A percentile compares a stretch with the other conserved stretches of the same genome.
phyloP scores from a whole-genome alignment of 257 asterid genomes.

The Leonotis leonurus region DNA sequence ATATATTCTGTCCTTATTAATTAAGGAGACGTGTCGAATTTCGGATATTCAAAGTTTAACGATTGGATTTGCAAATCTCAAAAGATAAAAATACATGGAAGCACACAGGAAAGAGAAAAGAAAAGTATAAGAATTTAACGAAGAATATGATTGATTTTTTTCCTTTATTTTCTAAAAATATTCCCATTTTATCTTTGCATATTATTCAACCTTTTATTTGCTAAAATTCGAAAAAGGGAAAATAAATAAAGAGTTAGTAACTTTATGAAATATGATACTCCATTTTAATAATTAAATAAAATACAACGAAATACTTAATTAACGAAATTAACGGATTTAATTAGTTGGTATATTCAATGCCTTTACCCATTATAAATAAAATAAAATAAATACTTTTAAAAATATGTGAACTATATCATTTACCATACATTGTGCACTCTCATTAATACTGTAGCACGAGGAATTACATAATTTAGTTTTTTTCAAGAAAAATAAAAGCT shows the following conservation, averaged over 20 bases:
- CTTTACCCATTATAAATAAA: too few relatives aligned
- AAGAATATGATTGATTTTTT: not conserved
- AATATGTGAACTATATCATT: too few relatives aligned
- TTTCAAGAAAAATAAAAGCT: not conserved
- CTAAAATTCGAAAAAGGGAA: too few relatives aligned
- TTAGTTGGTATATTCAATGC: not conserved
- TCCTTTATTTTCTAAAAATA: too few relatives aligned
- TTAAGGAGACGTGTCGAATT: not conserved
- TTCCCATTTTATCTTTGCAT: not conserved
- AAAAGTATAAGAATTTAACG: not conserved
- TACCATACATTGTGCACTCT: too few relatives aligned
- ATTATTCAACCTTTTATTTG: too few relatives aligned
- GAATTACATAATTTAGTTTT: too few relatives aligned
- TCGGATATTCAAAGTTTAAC: not conserved
- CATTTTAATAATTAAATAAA: not conserved
- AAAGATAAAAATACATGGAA: not conserved
- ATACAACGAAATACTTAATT: not conserved
- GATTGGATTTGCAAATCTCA: not conserved
- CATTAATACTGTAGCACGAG: too few relatives aligned
- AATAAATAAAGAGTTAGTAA: too few relatives aligned
- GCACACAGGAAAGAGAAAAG: not conserved
- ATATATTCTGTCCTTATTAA: not conserved
- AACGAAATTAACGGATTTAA: not conserved
- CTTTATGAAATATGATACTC: not conserved
- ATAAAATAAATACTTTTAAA: too few relatives aligned